Evolutionary conservation across 345 rosid species (phyloP).

Genomic region (Turnera subulata): DNA sequence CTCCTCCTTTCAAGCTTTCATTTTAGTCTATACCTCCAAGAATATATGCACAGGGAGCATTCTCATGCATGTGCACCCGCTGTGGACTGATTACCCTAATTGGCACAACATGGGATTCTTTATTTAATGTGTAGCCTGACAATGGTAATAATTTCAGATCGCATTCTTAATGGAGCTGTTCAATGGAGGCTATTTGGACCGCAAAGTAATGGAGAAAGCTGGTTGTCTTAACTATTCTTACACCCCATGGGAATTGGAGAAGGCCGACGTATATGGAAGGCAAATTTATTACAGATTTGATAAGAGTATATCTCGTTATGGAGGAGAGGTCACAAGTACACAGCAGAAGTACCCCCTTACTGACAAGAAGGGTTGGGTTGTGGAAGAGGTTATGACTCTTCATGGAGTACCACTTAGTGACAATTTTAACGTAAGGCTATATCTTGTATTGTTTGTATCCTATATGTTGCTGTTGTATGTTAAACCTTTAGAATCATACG

Average conservation of each 20-base stretch:
- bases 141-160: constrained; percentile 27
- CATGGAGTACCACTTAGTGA: constrained; percentile 93
- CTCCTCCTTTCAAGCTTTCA: constrained; percentile 6
- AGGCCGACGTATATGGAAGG: constrained; percentile 67
- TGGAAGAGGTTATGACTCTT: constrained; percentile 91
- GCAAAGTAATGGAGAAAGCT: constrained; percentile 77
- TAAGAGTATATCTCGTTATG: constrained; percentile 63
- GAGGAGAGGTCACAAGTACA: constrained; percentile 92
- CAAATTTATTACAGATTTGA: constrained; percentile 81
- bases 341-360: constrained; percentile 70
- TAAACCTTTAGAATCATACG: background rate
- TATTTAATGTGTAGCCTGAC: background rate
- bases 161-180: constrained; percentile 71
- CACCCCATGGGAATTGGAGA: constrained; percentile 92
- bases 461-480: too few relatives aligned
- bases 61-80: background rate
- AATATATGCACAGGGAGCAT: background rate
- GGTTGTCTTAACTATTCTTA: constrained; percentile 80
- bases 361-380: constrained; percentile 70
- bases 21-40: background rate
- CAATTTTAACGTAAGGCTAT: constrained; percentile 59
- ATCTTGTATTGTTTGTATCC: background rate
- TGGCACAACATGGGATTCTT: background rate
- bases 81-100: background rate
- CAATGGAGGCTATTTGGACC: constrained; percentile 77